Percentiles rank a stretch among this genome's conserved stretches.
These are phyloP conservation scores for Malus sieversii DNA, from an alignment of 306 rosid genomes.

Conservation along the genomic window DNA sequence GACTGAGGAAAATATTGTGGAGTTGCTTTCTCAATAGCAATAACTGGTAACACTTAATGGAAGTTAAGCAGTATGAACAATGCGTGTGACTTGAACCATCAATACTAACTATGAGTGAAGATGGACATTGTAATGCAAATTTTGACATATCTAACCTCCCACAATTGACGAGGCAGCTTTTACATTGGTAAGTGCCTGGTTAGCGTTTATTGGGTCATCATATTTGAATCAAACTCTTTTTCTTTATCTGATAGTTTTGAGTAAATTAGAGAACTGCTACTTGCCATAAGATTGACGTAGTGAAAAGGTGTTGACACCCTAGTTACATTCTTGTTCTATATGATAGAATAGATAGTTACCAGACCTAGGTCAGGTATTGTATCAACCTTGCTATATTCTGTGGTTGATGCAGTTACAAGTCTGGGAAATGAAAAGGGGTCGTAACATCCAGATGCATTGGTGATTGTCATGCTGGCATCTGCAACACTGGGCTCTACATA, in stretches of 20 bases:
- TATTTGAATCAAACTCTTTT: neutral
- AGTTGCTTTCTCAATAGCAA: neutral
- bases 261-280: neutral
- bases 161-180: neutral
- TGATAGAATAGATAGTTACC: neutral
- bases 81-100: neutral
- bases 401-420: neutral
- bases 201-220: neutral
- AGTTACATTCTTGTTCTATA: neutral
- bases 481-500: neutral
- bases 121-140: neutral
- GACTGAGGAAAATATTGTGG: neutral
- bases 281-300: neutral
- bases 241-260: neutral
- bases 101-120: neutral
- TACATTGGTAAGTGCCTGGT: neutral
- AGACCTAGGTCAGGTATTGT: neutral
- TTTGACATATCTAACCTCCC: neutral
- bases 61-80: neutral
- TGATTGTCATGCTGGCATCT: neutral
- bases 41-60: neutral
- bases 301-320: neutral
- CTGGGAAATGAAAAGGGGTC: neutral
- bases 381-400: neutral
- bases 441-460: neutral